These are phyloP conservation scores for Fragaria iinumae DNA, from an alignment of 306 rosid species.

Conservation along the genomic window DNA sequence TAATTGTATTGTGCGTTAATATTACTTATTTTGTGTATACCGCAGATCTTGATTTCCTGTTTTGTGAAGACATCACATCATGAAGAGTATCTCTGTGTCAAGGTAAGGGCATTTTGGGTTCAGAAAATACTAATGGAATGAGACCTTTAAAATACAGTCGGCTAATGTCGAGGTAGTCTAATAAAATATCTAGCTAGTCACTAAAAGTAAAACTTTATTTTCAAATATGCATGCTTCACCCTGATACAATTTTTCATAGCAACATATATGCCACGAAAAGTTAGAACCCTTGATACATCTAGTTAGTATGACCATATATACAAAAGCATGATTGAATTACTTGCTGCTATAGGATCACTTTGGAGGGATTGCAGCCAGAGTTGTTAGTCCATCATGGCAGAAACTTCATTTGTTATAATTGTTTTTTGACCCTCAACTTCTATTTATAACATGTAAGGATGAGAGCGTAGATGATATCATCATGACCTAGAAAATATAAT, in stretches of 20 bases:
- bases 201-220: not conserved
- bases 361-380: not conserved
- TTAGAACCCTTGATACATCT: not conserved
- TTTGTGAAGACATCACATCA: slow-evolving; percentile 91
- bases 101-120: slow-evolving; percentile 54
- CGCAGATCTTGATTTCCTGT: slow-evolving; percentile 85
- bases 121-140: not conserved
- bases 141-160: not conserved
- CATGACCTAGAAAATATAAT: not conserved
- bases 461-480: not conserved
- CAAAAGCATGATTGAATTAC: not conserved
- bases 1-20: not conserved
- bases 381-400: not conserved
- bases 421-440: not conserved
- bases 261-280: not conserved
- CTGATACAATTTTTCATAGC: not conserved
- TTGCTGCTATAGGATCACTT: not conserved
- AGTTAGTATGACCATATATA: not conserved
- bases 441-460: not conserved
- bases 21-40: slow-evolving; percentile 23
- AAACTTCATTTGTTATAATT: not conserved
- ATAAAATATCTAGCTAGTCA: not conserved
- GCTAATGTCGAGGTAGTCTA: not conserved
- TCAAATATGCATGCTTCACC: not conserved
- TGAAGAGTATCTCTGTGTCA: slow-evolving; percentile 88